These are phyloP conservation scores for Oxyria digyna DNA, from an alignment of 148 eudicot genomes.

Conservation along the genomic window DNA sequence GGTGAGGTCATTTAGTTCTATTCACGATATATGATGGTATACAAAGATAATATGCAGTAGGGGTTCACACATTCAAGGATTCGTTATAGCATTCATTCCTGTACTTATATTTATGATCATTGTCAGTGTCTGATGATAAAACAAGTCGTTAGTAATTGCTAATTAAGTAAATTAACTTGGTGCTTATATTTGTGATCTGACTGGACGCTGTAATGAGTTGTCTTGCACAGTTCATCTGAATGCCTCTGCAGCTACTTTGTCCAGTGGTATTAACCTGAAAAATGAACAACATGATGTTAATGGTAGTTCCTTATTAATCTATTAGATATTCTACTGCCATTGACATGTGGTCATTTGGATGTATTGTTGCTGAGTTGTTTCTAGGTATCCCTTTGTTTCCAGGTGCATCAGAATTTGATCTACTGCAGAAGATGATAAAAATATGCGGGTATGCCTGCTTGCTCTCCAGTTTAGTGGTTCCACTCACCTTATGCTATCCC, in stretches of 20 bases:
- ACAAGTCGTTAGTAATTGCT: no score
- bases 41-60: no score
- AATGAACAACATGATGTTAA: background rate
- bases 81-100: no score
- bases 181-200: no score
- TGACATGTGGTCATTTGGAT: constrained; percentile 99
- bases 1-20: background rate
- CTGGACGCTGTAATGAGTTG: background rate
- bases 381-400: constrained; percentile 91
- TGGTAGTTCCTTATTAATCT: constrained; percentile 32
- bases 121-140: no score
- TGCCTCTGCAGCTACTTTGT: background rate
- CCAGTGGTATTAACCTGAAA: background rate
- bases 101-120: no score
- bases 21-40: background rate
- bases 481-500: background rate
- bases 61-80: no score
- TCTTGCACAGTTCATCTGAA: no score
- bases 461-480: constrained; percentile 3
- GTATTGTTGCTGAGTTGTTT: constrained; percentile 95
- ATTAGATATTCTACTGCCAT: constrained; percentile 84
- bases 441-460: constrained; percentile 64
- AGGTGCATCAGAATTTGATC: constrained; percentile 97
- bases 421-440: constrained; percentile 73
- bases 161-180: no score